Percentiles rank a stretch among this genome's conserved stretches.
These are phyloP conservation scores for Geotrichum bryndzae DNA, from an alignment of 1,139 yeast genomes.

Conservation along the genomic window DNA sequence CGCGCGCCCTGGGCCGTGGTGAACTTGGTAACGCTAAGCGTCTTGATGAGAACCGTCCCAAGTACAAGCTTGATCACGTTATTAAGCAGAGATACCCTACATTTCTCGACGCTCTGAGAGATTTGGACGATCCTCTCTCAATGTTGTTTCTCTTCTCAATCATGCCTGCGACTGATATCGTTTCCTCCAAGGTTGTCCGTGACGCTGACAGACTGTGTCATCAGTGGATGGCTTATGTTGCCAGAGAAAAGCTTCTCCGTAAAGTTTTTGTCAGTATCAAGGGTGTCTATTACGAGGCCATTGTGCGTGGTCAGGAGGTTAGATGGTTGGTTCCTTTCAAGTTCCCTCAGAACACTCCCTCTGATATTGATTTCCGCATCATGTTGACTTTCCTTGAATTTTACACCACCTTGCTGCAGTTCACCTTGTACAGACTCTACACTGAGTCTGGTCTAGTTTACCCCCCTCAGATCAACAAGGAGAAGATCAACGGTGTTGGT, in stretches of 20 bases:
- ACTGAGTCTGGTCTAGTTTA: slow-evolving; percentile 78
- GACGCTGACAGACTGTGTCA: slow-evolving; percentile 84
- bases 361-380: slow-evolving; percentile 91
- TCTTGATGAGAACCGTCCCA: slow-evolving; percentile 74
- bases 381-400: slow-evolving; percentile 96
- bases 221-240: slow-evolving; percentile 93
- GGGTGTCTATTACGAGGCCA: slow-evolving; percentile 94
- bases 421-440: slow-evolving; percentile 77
- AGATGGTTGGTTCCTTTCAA: slow-evolving; percentile 97
- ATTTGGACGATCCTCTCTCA: slow-evolving; percentile 89
- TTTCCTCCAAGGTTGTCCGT: slow-evolving; percentile 69
- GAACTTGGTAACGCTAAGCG: slow-evolving; percentile 85
- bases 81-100: slow-evolving; percentile 95
- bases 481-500: slow-evolving; percentile 76
- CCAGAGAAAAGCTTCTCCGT: slow-evolving; percentile 72
- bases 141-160: slow-evolving; percentile 91
- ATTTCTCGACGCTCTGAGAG: slow-evolving; percentile 85
- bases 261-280: slow-evolving; percentile 94
- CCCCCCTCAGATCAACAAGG: slow-evolving; percentile 79
- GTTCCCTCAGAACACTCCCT: slow-evolving; percentile 91
- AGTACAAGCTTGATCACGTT: slow-evolving; percentile 80
- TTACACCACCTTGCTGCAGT: slow-evolving; percentile 85
- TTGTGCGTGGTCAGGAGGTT: slow-evolving; percentile 81
- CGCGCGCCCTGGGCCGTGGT: slow-evolving; percentile 86
- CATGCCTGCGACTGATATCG: slow-evolving; percentile 88